Conservation (phyloP, 2,329 filamentous ascomycete genomes). For the Lachnellula occidentalis region DNA sequence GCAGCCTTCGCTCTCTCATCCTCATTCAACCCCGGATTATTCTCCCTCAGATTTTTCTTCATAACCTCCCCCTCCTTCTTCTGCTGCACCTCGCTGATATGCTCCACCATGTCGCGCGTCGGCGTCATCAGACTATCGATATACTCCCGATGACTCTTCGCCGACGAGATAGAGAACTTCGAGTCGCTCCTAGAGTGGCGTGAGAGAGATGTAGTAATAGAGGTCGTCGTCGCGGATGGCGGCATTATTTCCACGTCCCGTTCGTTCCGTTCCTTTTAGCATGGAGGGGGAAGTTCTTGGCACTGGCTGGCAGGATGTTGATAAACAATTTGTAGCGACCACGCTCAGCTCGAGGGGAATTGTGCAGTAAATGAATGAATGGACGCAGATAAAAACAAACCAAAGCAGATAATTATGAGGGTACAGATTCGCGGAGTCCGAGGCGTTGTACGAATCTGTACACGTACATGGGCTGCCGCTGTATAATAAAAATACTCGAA, state of each 20-base stretch:
- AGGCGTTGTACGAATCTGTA: too few species aligned
- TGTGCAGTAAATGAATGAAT: background rate
- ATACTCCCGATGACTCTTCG: constrained; percentile 27
- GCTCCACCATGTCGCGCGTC: constrained; percentile 37
- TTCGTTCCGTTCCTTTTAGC: too few species aligned
- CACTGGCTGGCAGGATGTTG: background rate
- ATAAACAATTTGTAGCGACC: background rate
- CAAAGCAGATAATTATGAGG: too few species aligned
- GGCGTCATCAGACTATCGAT: constrained; percentile 26
- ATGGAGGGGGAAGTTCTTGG: background rate
- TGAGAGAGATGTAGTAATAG: background rate
- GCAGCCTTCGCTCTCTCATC: constrained; percentile 45
- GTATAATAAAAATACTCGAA: background rate
- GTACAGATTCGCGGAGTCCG: too few species aligned
- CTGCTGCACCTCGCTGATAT: constrained; percentile 45
- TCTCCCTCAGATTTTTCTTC: constrained; percentile 23
- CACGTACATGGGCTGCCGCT: too few species aligned
- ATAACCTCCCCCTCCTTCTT: constrained; percentile 26
- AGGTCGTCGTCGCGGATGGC: background rate
- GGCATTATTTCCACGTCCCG: background rate
- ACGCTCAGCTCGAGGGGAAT: background rate
- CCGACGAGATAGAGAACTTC: constrained; percentile 16
- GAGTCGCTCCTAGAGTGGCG: constrained; percentile 12
- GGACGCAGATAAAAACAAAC: too few species aligned
- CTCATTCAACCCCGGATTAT: constrained; percentile 33